Conservation (phyloP, 163 green algal species). For the Smithsoniella earleae region DNA sequence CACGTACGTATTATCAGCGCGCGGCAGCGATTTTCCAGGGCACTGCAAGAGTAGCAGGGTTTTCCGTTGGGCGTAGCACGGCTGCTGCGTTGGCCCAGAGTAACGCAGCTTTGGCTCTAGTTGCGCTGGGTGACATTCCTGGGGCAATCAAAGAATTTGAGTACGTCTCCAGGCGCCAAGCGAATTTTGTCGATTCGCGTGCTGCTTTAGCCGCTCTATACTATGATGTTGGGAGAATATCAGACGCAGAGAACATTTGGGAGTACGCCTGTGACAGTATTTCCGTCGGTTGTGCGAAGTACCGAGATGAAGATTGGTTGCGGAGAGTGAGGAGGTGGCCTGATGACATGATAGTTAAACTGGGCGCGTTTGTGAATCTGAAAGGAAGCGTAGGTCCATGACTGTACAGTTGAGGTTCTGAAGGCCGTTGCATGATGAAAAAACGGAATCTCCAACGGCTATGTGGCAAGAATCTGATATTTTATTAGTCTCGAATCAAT, state of each 20-base stretch:
- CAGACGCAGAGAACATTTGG: conserved; percentile 62
- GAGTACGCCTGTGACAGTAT: conserved; percentile 64
- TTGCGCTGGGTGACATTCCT: conserved; percentile 56
- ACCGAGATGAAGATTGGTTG: conserved; percentile 17
- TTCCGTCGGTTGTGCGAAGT: conserved; percentile 30
- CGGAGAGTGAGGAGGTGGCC: conserved; percentile 20
- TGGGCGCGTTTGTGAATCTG: not conserved
- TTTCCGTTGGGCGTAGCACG: not conserved
- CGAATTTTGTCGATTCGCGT: conserved; percentile 62
- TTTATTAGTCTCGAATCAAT: too few species aligned
- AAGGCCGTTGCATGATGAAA: too few species aligned
- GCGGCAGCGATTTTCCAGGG: conserved; percentile 52
- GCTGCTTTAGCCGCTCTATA: conserved; percentile 69
- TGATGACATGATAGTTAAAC: not conserved
- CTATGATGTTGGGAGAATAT: conserved; percentile 46
- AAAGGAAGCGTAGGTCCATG: too few species aligned
- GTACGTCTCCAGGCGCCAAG: conserved; percentile 52
- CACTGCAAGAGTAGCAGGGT: not conserved
- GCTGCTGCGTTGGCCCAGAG: conserved; percentile 52
- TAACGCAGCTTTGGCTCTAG: conserved; percentile 72
- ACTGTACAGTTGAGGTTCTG: too few species aligned
- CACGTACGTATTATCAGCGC: conserved; percentile 54
- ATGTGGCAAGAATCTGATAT: too few species aligned
- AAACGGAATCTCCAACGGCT: too few species aligned
- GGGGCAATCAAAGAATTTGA: conserved; percentile 41